phyloP scores from a whole-genome alignment of 2,329 filamentous ascomycete genomes.

The Sporothrix variecibatus region DNA sequence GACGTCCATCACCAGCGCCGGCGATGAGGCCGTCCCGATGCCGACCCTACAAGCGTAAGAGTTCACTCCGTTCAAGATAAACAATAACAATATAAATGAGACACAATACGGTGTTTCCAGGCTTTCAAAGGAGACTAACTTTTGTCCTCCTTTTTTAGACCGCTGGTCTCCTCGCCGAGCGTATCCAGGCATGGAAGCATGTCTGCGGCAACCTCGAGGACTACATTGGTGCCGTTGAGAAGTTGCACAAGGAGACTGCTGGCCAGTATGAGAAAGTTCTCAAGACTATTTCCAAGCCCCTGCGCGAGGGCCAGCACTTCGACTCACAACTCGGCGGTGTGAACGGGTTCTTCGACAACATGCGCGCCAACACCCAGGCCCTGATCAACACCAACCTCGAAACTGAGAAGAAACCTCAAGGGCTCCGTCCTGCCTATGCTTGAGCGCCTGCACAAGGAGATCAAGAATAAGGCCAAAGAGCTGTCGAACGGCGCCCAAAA shows the following conservation, averaged over 20 bases:
- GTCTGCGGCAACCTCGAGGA: slow-evolving; percentile 89
- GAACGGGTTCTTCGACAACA: slow-evolving; percentile 88
- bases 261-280: slow-evolving; percentile 96
- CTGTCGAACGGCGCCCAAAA: slow-evolving; percentile 78
- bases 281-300: slow-evolving; percentile 85
- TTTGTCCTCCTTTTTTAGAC: slow-evolving; percentile 53
- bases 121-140: slow-evolving; percentile 8
- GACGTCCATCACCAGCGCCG: slow-evolving; percentile 41
- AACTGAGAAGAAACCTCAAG: slow-evolving; percentile 88
- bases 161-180: slow-evolving; percentile 78
- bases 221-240: slow-evolving; percentile 82
- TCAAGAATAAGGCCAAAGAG: slow-evolving; percentile 96
- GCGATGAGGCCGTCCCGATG: slow-evolving; percentile 61
- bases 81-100: not conserved
- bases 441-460: slow-evolving; percentile 88
- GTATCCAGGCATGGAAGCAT: slow-evolving; percentile 94
- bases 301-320: slow-evolving; percentile 91
- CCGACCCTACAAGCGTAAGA: slow-evolving; percentile 60
- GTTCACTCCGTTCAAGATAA: not conserved
- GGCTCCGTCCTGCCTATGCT: slow-evolving; percentile 83
- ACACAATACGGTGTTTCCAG: not conserved
- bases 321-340: slow-evolving; percentile 86
- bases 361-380: slow-evolving; percentile 88
- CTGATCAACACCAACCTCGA: slow-evolving; percentile 87
- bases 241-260: slow-evolving; percentile 77